A percentile compares a stretch with the other conserved stretches of the same genome.
These are phyloP conservation scores for Neurospora africana DNA, from an alignment of 495 filamentous ascomycete species.

Conservation along the genomic window DNA sequence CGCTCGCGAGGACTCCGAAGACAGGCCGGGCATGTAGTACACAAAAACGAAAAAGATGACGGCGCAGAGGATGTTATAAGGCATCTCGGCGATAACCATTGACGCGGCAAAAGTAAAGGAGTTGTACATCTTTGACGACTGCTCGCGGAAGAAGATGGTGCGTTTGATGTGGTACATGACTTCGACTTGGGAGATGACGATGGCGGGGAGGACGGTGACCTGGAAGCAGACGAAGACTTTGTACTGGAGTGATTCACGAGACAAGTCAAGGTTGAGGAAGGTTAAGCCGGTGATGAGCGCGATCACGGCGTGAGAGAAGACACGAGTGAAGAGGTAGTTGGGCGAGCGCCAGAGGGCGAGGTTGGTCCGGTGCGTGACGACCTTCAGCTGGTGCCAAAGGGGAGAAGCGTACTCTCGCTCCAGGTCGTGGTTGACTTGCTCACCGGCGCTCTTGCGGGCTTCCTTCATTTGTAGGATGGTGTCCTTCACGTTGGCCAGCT, in stretches of 20 bases:
- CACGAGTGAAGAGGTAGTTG: slow-evolving; percentile 66
- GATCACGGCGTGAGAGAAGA: slow-evolving; percentile 67
- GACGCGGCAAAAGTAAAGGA: slow-evolving; percentile 59
- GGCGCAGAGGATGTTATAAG: slow-evolving; percentile 64
- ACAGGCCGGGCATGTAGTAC: slow-evolving; percentile 63
- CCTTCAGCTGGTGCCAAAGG: slow-evolving; percentile 56
- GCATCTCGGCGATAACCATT: slow-evolving; percentile 66
- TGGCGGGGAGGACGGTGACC: slow-evolving; percentile 61
- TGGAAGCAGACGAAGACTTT: slow-evolving; percentile 80
- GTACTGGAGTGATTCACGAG: slow-evolving; percentile 60
- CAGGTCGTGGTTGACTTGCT: slow-evolving; percentile 24
- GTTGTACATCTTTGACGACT: slow-evolving; percentile 67
- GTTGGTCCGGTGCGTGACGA: slow-evolving; percentile 54
- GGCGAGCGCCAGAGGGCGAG: slow-evolving; percentile 63
- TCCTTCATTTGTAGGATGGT: slow-evolving; percentile 59
- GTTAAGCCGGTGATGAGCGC: slow-evolving; percentile 64
- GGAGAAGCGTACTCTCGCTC: slow-evolving; percentile 69
- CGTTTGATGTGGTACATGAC: slow-evolving; percentile 67
- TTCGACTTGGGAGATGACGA: slow-evolving; percentile 68
- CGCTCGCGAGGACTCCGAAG: slow-evolving; percentile 43
- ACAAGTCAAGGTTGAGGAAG: slow-evolving; percentile 59
- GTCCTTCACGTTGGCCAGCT: slow-evolving; percentile 56
- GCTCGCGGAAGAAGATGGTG: slow-evolving; percentile 68
- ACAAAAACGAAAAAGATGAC: slow-evolving; percentile 64
- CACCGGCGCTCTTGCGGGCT: slow-evolving; percentile 37